Conservation (phyloP, 345 rosid species). For the Turritis glabra region DNA sequence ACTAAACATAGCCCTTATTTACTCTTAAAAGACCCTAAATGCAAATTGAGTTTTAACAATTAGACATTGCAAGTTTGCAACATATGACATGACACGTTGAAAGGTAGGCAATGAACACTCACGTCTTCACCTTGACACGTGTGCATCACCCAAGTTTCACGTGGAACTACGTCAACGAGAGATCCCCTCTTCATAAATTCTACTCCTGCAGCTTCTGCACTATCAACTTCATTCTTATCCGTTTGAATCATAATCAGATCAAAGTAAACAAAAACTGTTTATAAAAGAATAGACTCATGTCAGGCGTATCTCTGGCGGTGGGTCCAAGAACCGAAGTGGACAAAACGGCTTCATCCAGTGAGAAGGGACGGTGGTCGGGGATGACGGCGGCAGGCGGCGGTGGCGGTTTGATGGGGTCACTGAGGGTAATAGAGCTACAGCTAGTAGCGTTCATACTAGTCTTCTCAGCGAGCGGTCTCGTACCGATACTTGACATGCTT, state of each 20-base stretch:
- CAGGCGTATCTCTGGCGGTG: conserved; percentile 72
- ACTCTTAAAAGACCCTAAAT: too few species aligned
- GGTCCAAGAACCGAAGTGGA: conserved; percentile 48
- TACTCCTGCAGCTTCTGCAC: conserved; percentile 14
- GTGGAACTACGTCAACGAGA: conserved; percentile 29
- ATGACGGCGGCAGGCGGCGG: conserved; percentile 46
- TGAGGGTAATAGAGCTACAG: conserved; percentile 82
- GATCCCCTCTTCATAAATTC: conserved; percentile 22
- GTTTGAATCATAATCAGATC: conserved; percentile 9
- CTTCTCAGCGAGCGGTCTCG: conserved; percentile 86
- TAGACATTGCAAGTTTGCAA: not conserved
- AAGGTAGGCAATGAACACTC: conserved; percentile 24
- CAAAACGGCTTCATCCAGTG: conserved; percentile 35
- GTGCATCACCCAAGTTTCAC: conserved; percentile 30
- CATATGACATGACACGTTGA: conserved; percentile 33
- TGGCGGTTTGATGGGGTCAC: conserved; percentile 71
- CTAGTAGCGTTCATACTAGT: conserved; percentile 87
- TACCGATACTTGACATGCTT: conserved; percentile 73
- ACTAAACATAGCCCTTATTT: too few species aligned
- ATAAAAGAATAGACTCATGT: conserved; percentile 43
- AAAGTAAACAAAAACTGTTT: not conserved
- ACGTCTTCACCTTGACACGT: conserved; percentile 25
- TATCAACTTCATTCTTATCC: conserved; percentile 4
- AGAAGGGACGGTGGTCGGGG: conserved; percentile 34
- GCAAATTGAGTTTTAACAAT: not conserved